Base-by-base conservation (phyloP, 225 moss, liverwort and hornwort species). In the Pseudisothecium myosuroides region DNA sequence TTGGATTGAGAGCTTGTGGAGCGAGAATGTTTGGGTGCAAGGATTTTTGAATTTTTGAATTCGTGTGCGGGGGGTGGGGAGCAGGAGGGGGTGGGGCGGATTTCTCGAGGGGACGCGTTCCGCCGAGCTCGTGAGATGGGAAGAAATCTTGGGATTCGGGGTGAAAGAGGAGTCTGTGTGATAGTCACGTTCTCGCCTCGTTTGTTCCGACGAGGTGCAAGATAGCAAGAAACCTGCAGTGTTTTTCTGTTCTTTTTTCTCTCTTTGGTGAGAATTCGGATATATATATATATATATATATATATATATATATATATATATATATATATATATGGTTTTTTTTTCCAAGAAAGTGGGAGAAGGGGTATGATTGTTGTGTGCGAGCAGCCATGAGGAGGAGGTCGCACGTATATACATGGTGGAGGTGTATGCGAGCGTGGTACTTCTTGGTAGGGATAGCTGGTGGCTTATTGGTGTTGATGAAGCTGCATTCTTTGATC, bases 351-450 rank as follows among this genome's bases (percentile, higher is more conserved):
- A 56, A 83, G 65, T 71, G 32, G 56, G 84, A 10, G 56, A 47
- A 74, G 71, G 86, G 86, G 62, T 27, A 76, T 75, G 50, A 31
- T 76, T 64, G n/a, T 52, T 20, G 62, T n/a, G 18, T 15, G 79
- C 88, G 85, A 89, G 88, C 82, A 94, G 92, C 88, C 37, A 92
- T 96, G 96, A 98, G 93, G 96, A 96, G 89, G 91, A 98, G 93
- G 88, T 55, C 92, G 83, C 88, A 86, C 59, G 84, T 81, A 31
- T 87, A 89, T n/a, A 63, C 93, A 50, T 87, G 95, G 96, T 92
- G 96, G 93, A 95, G 95, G 95, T 92, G 93, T 69, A 63, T 91
- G 74, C 94, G 94, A 82, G 91, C 76, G 47, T 89, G 95, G 84
- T 87, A 89, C 45, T 72, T 98, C 76, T 79, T 94, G 47, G 76